Base-by-base conservation (phyloP, 2,329 filamentous ascomycete genomes). In the Aspergillus felis region DNA sequence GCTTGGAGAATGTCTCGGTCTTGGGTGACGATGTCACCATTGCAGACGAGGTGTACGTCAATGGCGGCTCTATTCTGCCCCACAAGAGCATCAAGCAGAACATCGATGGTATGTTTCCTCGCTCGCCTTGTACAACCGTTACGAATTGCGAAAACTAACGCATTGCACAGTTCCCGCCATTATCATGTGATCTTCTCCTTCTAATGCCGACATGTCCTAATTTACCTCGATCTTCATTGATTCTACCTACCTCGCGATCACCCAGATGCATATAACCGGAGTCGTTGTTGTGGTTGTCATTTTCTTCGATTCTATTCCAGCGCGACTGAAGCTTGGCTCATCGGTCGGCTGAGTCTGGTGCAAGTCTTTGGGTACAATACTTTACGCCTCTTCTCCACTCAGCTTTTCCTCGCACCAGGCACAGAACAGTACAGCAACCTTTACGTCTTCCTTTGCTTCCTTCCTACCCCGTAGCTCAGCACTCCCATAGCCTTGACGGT, bases 11-110 rank as follows among this genome's bases (percentile, higher is more conserved):
- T 72, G 92, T 97, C 46, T 93, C 91, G n/a, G 93, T 99, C 54
- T 85, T 99, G 22, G 94, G 93, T 65, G 94, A 99, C 79, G 93
- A 99, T 74, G 93, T 99, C 54, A 96, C 91, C 58, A 96, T 99
- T 73, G 93, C 92, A 53, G 93, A 99, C 72, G 93, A 99, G 80
- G 92, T 99, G 67, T 97, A 97, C 78, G 94, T 97, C 77, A 99
- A 99, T 77, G 93, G 93, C 69, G 92, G 92, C 70, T 95, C 90
- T 68, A 89, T 99, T 61, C 82, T 99, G 64, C 93, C 93, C 6
- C 93, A 99, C 82, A 99, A 99, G 88, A 94, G 89, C 76, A 97
- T 99, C 84, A 97, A 97, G 85, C 86, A 88, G 70, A 99, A 99
- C 76, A 91, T 99, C 69, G 94, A 99, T 77, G 85, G 83, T 85